Evolutionary conservation across 2,329 filamentous ascomycete species (phyloP).

Genomic region (Claviceps arundinis): DNA sequence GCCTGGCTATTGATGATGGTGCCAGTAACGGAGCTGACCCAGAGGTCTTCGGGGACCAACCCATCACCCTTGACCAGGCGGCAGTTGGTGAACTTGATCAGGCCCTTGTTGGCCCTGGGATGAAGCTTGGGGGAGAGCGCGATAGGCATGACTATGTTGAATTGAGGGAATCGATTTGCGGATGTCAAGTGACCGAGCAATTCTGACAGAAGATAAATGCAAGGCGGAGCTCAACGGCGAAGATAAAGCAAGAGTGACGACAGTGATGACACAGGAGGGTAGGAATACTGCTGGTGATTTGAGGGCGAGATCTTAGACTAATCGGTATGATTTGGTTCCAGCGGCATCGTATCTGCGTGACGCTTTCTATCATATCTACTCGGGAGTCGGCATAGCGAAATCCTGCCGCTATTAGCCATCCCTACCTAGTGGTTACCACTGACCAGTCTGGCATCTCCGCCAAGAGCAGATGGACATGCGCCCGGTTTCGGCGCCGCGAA

Average conservation of each 20-base stretch:
- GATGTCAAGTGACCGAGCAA: neutral
- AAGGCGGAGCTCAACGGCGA: neutral
- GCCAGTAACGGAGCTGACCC: slow-evolving; percentile 70
- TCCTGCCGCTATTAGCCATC: neutral
- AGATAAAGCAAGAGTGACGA: neutral
- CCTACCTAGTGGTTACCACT: neutral
- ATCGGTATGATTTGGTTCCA: neutral
- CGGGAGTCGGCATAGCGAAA: neutral
- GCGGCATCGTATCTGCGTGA: neutral
- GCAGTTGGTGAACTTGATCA: slow-evolving; percentile 87
- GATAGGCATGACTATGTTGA: slow-evolving; percentile 30
- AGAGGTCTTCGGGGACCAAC: slow-evolving; percentile 69
- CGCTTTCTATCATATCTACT: neutral
- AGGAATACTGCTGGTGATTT: neutral
- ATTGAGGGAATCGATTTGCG: neutral
- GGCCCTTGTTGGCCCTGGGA: slow-evolving; percentile 30
- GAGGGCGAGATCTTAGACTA: neutral
- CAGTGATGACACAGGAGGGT: neutral
- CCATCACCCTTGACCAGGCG: slow-evolving; percentile 55
- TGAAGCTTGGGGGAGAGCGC: slow-evolving; percentile 24
- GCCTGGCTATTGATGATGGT: slow-evolving; percentile 64
- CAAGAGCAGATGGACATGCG: neutral
- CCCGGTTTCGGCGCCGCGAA: neutral
- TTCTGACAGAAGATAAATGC: neutral
- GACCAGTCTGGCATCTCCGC: neutral